These are phyloP conservation scores for Zanthoxylum bungeanum DNA, from an alignment of 345 rosid species.

Conservation along the genomic window DNA sequence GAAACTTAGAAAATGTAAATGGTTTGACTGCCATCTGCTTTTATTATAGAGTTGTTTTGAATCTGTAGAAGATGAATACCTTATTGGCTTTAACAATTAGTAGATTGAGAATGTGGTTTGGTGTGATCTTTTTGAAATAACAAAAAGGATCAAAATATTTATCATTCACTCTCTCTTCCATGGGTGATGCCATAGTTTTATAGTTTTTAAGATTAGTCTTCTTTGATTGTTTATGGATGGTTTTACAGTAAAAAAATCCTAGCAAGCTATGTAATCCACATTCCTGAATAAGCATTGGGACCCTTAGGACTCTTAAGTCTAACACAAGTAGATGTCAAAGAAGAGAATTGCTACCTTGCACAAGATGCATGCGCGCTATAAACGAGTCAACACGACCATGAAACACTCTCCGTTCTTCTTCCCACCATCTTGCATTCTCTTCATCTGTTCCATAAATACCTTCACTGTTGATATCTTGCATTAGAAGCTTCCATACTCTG, in stretches of 20 bases:
- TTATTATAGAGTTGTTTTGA: neutral
- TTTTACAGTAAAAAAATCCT: neutral
- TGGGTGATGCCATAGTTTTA: neutral
- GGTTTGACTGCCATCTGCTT: neutral
- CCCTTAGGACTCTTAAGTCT: neutral
- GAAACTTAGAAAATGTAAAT: neutral
- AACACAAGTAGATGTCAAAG: slow-evolving; percentile 5
- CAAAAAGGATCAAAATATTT: neutral
- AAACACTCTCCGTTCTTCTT: slow-evolving; percentile 75
- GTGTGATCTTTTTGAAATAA: neutral
- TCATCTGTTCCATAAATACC: slow-evolving; percentile 74
- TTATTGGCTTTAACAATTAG: neutral
- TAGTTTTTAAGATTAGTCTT: neutral
- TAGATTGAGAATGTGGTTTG: neutral
- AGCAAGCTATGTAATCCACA: neutral
- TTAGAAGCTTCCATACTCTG: slow-evolving; percentile 77
- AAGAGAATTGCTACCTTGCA: slow-evolving; percentile 63
- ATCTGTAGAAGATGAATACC: neutral
- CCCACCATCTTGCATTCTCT: slow-evolving; percentile 72
- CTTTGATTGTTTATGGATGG: neutral
- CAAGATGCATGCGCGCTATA: slow-evolving; percentile 94
- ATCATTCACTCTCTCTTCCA: neutral
- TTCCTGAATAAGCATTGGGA: neutral
- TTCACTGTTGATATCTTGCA: slow-evolving; percentile 64
- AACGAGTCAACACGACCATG: slow-evolving; percentile 81